phyloP scores from a whole-genome alignment of 495 filamentous ascomycete species.

The Talaromyces nanjingensis region DNA sequence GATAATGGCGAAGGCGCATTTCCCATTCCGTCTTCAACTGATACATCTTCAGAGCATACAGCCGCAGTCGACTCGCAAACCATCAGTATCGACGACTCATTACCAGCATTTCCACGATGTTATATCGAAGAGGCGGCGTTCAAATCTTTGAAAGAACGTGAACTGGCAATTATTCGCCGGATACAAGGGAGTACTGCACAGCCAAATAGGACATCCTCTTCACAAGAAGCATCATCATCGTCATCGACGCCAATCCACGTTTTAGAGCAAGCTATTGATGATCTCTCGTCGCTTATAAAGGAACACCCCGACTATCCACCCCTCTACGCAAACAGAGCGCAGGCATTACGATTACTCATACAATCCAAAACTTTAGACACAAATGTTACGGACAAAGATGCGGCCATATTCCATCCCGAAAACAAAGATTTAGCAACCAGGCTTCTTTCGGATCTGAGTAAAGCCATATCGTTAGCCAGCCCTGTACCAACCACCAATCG shows the following conservation, averaged over 20 bases:
- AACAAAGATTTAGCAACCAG: conserved; percentile 20
- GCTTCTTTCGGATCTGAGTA: conserved; percentile 54
- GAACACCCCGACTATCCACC: conserved; percentile 63
- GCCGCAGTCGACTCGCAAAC: conserved; percentile 45
- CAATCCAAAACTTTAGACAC: conserved; percentile 10
- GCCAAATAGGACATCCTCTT: background rate
- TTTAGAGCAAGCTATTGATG: conserved; percentile 24
- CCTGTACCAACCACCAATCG: conserved; percentile 32
- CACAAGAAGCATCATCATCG: background rate
- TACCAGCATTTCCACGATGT: conserved; percentile 21
- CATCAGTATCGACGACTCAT: conserved; percentile 46
- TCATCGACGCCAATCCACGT: background rate
- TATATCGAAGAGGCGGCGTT: conserved; percentile 15
- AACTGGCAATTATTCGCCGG: background rate
- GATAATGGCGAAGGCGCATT: conserved; percentile 59
- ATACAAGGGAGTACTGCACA: background rate
- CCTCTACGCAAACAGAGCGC: conserved; percentile 70
- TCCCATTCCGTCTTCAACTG: conserved; percentile 27
- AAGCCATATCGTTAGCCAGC: conserved; percentile 61
- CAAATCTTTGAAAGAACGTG: background rate
- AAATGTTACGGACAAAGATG: conserved; percentile 11
- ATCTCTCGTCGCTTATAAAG: conserved; percentile 47
- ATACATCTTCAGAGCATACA: background rate
- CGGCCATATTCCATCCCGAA: conserved; percentile 15
- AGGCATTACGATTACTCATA: conserved; percentile 51